Evolutionary conservation across 2,329 filamentous ascomycete species (phyloP).

Genomic region (Aspergillus clavatus): DNA sequence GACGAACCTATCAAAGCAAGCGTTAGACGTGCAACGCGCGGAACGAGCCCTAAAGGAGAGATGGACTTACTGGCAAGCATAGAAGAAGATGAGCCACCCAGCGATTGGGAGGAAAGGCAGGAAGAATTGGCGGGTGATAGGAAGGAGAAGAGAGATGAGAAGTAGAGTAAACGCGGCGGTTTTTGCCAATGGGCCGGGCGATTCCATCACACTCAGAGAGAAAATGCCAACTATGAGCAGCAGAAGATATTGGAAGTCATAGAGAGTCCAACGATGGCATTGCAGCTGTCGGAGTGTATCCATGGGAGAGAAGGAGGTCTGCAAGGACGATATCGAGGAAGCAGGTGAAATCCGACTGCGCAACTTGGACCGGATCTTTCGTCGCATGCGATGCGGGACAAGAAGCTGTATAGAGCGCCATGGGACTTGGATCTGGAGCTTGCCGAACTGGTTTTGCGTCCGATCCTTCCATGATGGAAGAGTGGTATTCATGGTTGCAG

Average conservation of each 20-base stretch:
- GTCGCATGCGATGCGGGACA: slow-evolving; percentile 61
- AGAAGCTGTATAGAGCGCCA: slow-evolving; percentile 48
- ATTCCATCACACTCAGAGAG: slow-evolving; percentile 74
- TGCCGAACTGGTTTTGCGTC: slow-evolving; percentile 40
- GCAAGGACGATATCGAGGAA: slow-evolving; percentile 68
- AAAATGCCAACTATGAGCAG: slow-evolving; percentile 72
- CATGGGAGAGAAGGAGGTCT: slow-evolving; percentile 75
- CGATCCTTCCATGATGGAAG: slow-evolving; percentile 46
- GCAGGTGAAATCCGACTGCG: slow-evolving; percentile 62
- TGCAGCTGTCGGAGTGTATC: slow-evolving; percentile 73
- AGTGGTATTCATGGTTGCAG: slow-evolving; percentile 31
- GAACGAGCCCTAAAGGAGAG: too few species aligned
- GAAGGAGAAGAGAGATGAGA: slow-evolving; percentile 68
- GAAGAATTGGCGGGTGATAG: slow-evolving; percentile 85
- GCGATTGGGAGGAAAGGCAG: slow-evolving; percentile 80
- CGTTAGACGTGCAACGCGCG: too few species aligned
- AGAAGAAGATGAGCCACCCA: slow-evolving; percentile 86
- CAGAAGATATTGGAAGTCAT: slow-evolving; percentile 80
- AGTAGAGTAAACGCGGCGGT: slow-evolving; percentile 64
- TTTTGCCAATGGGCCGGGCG: slow-evolving; percentile 72
- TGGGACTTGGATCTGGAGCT: slow-evolving; percentile 44
- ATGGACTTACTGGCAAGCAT: slow-evolving; percentile 77
- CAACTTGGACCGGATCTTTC: slow-evolving; percentile 64
- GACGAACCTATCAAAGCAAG: slow-evolving; percentile 73
- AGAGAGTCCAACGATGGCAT: slow-evolving; percentile 71